Evolutionary conservation across 1,284 basidiomycete species (phyloP).

Genomic region (Cryptococcus sp.): DNA sequence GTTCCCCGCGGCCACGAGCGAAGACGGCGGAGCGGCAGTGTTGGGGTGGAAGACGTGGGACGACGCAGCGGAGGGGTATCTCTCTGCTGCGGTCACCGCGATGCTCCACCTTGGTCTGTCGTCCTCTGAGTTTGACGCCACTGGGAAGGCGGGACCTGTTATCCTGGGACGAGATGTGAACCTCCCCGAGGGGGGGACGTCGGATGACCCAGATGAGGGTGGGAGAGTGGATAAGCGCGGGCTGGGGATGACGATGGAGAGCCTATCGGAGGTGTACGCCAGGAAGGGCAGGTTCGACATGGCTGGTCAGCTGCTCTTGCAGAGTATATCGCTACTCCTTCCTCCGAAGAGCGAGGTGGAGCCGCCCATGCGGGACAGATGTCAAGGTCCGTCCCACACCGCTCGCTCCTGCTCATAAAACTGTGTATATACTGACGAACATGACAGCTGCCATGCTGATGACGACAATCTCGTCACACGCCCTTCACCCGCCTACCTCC

Average conservation of each 20-base stretch:
- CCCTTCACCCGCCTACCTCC: conserved; percentile 35
- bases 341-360: conserved; percentile 29
- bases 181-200: conserved; percentile 17
- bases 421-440: too few relatives aligned
- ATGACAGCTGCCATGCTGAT: conserved; percentile 30
- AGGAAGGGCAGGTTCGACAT: conserved; percentile 38
- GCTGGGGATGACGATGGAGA: conserved; percentile 50
- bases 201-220: conserved; percentile 14
- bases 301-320: conserved; percentile 45
- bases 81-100: conserved; percentile 36
- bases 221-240: conserved; percentile 43
- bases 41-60: conserved; percentile 24
- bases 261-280: conserved; percentile 46
- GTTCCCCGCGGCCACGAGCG: conserved; percentile 9
- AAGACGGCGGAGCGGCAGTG: not conserved
- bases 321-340: conserved; percentile 44
- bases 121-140: not conserved
- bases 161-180: conserved; percentile 40
- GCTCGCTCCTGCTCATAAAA: not conserved
- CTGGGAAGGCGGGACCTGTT: conserved; percentile 17
- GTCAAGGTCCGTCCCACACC: conserved; percentile 36
- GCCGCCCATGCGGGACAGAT: conserved; percentile 37
- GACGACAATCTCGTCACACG: conserved; percentile 46
- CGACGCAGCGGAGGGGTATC: conserved; percentile 35
- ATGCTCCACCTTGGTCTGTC: conserved; percentile 41